Percentiles rank a stretch among this genome's conserved stretches.
phyloP scores from a whole-genome alignment of 179 eudicot genomes.

The Amaranthus tricolor region DNA sequence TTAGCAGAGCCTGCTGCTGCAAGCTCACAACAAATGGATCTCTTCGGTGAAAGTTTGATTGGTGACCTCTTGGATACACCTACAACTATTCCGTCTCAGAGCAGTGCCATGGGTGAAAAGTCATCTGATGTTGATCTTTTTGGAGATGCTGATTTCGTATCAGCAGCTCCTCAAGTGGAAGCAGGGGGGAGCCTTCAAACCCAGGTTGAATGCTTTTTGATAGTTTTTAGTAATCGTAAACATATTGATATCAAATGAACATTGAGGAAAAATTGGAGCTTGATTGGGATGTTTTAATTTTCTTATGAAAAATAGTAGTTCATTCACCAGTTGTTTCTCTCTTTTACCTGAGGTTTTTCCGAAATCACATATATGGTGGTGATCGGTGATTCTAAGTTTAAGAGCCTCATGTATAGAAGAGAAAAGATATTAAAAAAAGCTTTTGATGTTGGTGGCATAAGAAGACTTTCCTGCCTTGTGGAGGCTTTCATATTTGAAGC shows the following conservation, averaged over 20 bases:
- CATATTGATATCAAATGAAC: neutral
- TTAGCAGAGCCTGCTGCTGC: conserved; percentile 59
- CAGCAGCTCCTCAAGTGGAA: conserved; percentile 57
- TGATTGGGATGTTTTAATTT: neutral
- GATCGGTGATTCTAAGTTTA: neutral
- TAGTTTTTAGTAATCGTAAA: neutral
- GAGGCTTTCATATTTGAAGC: neutral
- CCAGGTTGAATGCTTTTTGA: conserved; percentile 37
- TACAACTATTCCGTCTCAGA: conserved; percentile 46
- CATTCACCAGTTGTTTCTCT: neutral
- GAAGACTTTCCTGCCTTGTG: neutral
- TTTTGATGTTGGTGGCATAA: neutral
- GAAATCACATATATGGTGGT: conserved; percentile 1
- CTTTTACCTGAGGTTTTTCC: neutral
- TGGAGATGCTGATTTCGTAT: conserved; percentile 92
- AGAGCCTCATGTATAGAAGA: neutral
- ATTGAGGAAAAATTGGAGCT: neutral
- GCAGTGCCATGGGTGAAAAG: conserved; percentile 36
- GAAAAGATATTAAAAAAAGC: neutral
- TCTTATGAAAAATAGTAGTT: neutral
- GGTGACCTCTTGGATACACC: conserved; percentile 84
- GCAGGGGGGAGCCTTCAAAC: conserved; percentile 39
- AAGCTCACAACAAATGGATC: conserved; percentile 65
- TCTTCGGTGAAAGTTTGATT: conserved; percentile 69
- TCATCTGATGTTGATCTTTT: conserved; percentile 76